Evolutionary conservation across 2,329 filamentous ascomycete species (phyloP).

Genomic region (Phyllosticta citrichinensis): DNA sequence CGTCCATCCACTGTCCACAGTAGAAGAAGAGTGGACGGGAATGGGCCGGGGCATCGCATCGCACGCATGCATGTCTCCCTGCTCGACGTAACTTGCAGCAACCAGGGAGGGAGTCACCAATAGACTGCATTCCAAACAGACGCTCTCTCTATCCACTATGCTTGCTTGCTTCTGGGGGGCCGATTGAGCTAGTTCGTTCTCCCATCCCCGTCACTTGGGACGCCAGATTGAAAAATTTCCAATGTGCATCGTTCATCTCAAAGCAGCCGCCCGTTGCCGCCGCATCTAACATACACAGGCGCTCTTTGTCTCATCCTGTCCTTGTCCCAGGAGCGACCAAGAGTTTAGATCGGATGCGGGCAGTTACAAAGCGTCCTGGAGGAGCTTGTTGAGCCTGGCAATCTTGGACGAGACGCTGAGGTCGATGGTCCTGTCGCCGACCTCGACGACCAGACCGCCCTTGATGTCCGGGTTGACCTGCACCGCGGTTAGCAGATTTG

Average conservation of each 20-base stretch:
- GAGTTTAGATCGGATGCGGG: not conserved
- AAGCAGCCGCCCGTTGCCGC: not conserved
- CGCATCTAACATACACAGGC: not conserved
- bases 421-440: constrained; percentile 96
- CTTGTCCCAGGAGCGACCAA: not conserved
- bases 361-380: constrained; percentile 88
- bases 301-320: not conserved
- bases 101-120: too few species aligned
- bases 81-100: too few species aligned
- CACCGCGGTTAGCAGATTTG: not conserved
- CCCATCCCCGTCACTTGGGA: not conserved
- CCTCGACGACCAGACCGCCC: constrained; percentile 88
- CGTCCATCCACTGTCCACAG: too few species aligned
- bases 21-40: too few species aligned
- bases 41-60: too few species aligned
- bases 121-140: too few species aligned
- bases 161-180: too few species aligned
- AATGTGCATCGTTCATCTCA: not conserved
- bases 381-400: constrained; percentile 98
- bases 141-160: too few species aligned
- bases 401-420: constrained; percentile 91
- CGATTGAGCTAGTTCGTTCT: not conserved
- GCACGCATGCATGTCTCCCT: too few species aligned
- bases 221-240: not conserved
- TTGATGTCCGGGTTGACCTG: constrained; percentile 91